Percentiles rank a stretch among this genome's conserved stretches.
Conservation (phyloP, 1,284 basidiomycete genomes). For the Cryptococcus sp. region DNA sequence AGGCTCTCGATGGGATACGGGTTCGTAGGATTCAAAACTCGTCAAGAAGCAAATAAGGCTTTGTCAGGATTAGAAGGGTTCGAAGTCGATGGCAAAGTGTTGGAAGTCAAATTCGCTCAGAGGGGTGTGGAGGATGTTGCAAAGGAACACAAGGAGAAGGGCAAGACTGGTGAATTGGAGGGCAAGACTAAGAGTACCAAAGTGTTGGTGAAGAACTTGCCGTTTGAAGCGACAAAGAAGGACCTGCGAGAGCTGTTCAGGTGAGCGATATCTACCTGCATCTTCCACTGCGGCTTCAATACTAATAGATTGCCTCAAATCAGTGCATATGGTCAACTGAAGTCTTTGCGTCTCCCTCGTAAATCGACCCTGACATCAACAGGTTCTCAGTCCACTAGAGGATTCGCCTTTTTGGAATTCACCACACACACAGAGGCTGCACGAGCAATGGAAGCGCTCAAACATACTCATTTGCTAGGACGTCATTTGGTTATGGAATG, state of each 20-base stretch:
- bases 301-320: background rate
- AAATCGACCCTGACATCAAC: constrained; percentile 76
- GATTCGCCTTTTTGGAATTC: constrained; percentile 96
- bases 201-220: constrained; percentile 95
- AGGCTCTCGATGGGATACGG: constrained; percentile 92
- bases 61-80: constrained; percentile 76
- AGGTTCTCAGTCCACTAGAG: constrained; percentile 58
- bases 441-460: constrained; percentile 76
- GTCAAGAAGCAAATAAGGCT: constrained; percentile 73
- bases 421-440: constrained; percentile 81
- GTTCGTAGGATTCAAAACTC: constrained; percentile 85
- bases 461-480: constrained; percentile 93
- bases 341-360: constrained; percentile 83
- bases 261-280: constrained; percentile 56
- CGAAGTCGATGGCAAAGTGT: constrained; percentile 81
- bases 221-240: constrained; percentile 93
- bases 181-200: constrained; percentile 68
- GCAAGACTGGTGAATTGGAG: constrained; percentile 25
- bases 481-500: constrained; percentile 92
- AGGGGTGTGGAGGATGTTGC: constrained; percentile 70
- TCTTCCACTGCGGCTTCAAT: background rate
- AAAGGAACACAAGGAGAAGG: constrained; percentile 51
- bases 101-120: constrained; percentile 84
- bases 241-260: constrained; percentile 85
- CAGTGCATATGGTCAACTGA: constrained; percentile 85